Percentiles rank a stretch among this genome's conserved stretches.
Conservation (phyloP, 148 eudicot species). For the Suaeda aralocaspica region DNA sequence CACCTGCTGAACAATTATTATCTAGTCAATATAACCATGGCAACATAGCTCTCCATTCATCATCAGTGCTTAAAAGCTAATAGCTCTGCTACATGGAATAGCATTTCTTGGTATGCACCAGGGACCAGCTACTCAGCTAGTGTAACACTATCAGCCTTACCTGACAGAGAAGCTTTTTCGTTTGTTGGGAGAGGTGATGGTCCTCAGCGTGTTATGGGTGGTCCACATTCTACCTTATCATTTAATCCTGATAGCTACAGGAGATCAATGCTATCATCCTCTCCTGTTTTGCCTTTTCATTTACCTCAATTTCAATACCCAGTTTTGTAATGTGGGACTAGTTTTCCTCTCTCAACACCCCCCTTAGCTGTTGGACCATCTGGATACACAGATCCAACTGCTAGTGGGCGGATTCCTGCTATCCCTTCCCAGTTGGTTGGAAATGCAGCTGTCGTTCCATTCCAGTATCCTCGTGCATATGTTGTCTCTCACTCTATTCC, state of each 20-base stretch:
- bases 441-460: constrained; percentile 46
- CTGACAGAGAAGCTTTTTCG: constrained; percentile 58
- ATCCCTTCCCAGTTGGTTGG: constrained; percentile 67
- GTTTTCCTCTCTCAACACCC: constrained; percentile 51
- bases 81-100: too few relatives aligned
- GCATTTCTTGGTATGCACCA: too few relatives aligned
- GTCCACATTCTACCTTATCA: constrained; percentile 35
- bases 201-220: constrained; percentile 52
- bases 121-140: constrained; percentile 47
- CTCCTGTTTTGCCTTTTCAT: constrained; percentile 60
- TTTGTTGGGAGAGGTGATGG: constrained; percentile 39
- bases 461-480: constrained; percentile 60
- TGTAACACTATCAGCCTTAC: constrained; percentile 49
- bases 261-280: constrained; percentile 68
- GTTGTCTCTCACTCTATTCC: constrained; percentile 42
- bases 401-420: constrained; percentile 52
- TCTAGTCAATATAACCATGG: too few relatives aligned
- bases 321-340: constrained; percentile 59
- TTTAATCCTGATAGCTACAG: constrained; percentile 53
- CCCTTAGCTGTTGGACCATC: constrained; percentile 48
- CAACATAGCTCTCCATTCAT: too few relatives aligned
- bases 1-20: too few relatives aligned
- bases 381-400: constrained; percentile 51
- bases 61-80: too few relatives aligned
- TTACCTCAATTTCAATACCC: constrained; percentile 59